These are phyloP conservation scores for Artemisia argyi DNA, from an alignment of 129 eudicot genomes.

Conservation along the genomic window DNA sequence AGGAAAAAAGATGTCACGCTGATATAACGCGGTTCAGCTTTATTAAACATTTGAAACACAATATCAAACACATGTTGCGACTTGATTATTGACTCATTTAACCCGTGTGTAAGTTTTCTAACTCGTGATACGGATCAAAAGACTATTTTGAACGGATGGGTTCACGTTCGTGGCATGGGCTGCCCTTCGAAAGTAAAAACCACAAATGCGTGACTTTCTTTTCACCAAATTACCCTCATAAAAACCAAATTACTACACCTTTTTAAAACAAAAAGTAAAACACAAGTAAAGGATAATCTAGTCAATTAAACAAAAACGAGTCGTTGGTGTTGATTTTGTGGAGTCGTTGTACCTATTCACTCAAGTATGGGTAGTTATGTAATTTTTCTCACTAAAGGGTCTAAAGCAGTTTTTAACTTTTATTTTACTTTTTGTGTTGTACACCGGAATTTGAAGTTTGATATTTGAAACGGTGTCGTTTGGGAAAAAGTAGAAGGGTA, in stretches of 20 bases:
- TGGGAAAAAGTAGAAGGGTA: neutral
- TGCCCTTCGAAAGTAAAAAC: slow-evolving; percentile 28
- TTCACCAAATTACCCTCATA: slow-evolving; percentile 24
- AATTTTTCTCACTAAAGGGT: slow-evolving; percentile 7
- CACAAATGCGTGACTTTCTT: slow-evolving; percentile 13
- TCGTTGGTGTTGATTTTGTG: slow-evolving; percentile 21
- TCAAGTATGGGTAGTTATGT: slow-evolving; percentile 25
- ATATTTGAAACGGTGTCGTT: slow-evolving; percentile 1
- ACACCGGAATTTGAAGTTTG: too few species aligned
- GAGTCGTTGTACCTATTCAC: slow-evolving; percentile 31
- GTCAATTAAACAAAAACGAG: slow-evolving; percentile 4
- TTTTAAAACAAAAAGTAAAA: neutral
- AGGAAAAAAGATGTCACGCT: too few species aligned
- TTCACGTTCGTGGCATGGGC: slow-evolving; percentile 55
- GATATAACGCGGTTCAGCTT: too few species aligned
- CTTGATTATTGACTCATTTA: too few species aligned
- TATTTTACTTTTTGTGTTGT: too few species aligned
- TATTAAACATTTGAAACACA: too few species aligned
- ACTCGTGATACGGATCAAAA: slow-evolving; percentile 37
- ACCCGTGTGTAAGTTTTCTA: slow-evolving; percentile 16
- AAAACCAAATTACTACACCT: neutral
- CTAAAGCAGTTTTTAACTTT: too few species aligned
- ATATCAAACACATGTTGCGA: too few species aligned
- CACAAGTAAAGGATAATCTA: neutral
- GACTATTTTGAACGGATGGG: slow-evolving; percentile 39